These are phyloP conservation scores for Pezicula carpinea DNA, from an alignment of 2,329 filamentous ascomycete species.

Conservation along the genomic window DNA sequence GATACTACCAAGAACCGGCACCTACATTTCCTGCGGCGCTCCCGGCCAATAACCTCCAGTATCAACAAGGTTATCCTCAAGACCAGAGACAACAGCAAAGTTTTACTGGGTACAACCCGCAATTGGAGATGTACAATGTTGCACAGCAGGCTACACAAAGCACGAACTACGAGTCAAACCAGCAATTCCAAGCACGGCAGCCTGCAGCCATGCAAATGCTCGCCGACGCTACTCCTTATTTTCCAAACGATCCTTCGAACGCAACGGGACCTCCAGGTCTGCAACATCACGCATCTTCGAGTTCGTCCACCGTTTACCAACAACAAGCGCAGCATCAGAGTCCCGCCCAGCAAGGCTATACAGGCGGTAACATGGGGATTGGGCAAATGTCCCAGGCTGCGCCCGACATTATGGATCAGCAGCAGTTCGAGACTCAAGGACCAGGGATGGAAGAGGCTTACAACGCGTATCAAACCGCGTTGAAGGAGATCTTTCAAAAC, in stretches of 20 bases:
- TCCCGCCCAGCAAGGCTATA: slow-evolving; percentile 46
- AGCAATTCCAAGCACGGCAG: slow-evolving; percentile 72
- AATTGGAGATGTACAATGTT: slow-evolving; percentile 73
- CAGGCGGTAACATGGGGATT: slow-evolving; percentile 43
- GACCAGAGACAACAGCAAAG: slow-evolving; percentile 50
- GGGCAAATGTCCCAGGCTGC: slow-evolving; percentile 41
- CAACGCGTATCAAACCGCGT: slow-evolving; percentile 56
- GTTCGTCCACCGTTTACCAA: slow-evolving; percentile 56
- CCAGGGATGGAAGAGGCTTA: slow-evolving; percentile 60
- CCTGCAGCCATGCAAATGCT: slow-evolving; percentile 75
- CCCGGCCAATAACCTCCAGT: slow-evolving; percentile 33
- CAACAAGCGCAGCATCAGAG: slow-evolving; percentile 40
- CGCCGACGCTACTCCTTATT: slow-evolving; percentile 72
- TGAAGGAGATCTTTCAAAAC: slow-evolving; percentile 58
- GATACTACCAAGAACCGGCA: slow-evolving; percentile 53
- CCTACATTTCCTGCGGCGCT: slow-evolving; percentile 40
- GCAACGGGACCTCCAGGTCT: slow-evolving; percentile 51
- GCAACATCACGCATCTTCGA: slow-evolving; percentile 44
- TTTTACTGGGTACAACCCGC: slow-evolving; percentile 56
- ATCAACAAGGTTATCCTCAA: slow-evolving; percentile 33
- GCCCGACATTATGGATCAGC: slow-evolving; percentile 47
- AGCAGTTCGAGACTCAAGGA: slow-evolving; percentile 51
- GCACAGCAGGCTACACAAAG: slow-evolving; percentile 55
- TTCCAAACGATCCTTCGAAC: slow-evolving; percentile 61
- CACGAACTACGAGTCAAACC: slow-evolving; percentile 67